These are phyloP conservation scores for Paradendryphiella salina DNA, from an alignment of 2,329 filamentous ascomycete genomes.

Conservation along the genomic window DNA sequence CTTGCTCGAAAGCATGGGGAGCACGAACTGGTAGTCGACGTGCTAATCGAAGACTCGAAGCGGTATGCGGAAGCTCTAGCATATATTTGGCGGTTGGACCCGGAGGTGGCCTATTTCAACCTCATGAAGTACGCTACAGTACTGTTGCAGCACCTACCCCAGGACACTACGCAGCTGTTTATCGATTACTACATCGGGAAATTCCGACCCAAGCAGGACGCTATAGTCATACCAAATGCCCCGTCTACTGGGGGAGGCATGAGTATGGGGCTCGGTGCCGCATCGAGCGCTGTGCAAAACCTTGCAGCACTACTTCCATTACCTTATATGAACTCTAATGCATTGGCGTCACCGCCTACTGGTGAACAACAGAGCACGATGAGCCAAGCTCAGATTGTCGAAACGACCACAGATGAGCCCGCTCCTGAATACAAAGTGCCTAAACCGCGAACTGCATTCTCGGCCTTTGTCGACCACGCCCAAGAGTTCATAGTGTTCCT, in stretches of 20 bases:
- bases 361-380: slow-evolving; percentile 57
- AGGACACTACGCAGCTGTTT: slow-evolving; percentile 82
- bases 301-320: slow-evolving; percentile 80
- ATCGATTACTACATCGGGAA: slow-evolving; percentile 92
- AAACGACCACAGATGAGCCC: slow-evolving; percentile 57
- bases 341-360: slow-evolving; percentile 58
- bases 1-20: slow-evolving; percentile 93
- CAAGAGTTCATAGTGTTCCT: slow-evolving; percentile 91
- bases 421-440: slow-evolving; percentile 72
- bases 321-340: slow-evolving; percentile 76
- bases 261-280: slow-evolving; percentile 50
- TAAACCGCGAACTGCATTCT: slow-evolving; percentile 86
- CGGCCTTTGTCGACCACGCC: slow-evolving; percentile 92
- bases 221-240: slow-evolving; percentile 55
- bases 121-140: slow-evolving; percentile 95
- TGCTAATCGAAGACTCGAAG: slow-evolving; percentile 92
- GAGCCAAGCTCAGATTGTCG: slow-evolving; percentile 58
- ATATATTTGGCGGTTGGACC: slow-evolving; percentile 87
- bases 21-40: slow-evolving; percentile 90
- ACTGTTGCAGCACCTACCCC: slow-evolving; percentile 81
- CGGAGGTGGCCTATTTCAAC: slow-evolving; percentile 77
- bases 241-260: slow-evolving; percentile 50
- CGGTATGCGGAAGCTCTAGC: slow-evolving; percentile 84
- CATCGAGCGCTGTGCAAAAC: slow-evolving; percentile 80
- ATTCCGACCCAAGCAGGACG: slow-evolving; percentile 73